Evolutionary conservation across 148 eudicot species (phyloP).

Genomic region (Chenopodium suecicum): DNA sequence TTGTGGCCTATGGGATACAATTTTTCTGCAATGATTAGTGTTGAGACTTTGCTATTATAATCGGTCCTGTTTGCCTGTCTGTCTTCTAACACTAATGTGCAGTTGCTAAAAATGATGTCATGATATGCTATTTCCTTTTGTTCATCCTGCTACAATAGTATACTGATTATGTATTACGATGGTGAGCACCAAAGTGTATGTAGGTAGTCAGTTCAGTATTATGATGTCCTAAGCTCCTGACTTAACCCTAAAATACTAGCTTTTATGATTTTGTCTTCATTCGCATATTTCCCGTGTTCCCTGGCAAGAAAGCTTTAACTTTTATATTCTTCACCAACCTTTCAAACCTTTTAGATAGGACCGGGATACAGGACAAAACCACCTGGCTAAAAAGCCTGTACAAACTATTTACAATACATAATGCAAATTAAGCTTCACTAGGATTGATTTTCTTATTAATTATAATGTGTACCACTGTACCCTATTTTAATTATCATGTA

Average conservation of each 20-base stretch:
- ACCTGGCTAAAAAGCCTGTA: too few relatives aligned
- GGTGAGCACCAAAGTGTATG: background rate
- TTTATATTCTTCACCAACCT: too few relatives aligned
- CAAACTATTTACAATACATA: too few relatives aligned
- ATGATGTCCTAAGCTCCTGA: background rate
- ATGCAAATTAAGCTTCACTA: too few relatives aligned
- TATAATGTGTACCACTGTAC: too few relatives aligned
- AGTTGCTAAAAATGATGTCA: background rate
- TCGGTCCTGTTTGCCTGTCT: background rate
- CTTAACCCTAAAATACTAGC: background rate
- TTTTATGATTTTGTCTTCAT: background rate
- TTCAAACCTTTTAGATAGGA: too few relatives aligned
- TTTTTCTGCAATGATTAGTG: background rate
- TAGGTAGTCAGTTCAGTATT: background rate
- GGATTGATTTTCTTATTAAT: too few relatives aligned
- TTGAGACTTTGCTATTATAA: background rate
- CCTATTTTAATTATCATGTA: too few relatives aligned
- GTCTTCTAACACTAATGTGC: background rate
- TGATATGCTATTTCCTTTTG: background rate
- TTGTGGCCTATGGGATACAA: background rate
- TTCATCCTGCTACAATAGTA: background rate
- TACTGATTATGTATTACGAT: background rate
- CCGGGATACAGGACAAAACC: too few relatives aligned
- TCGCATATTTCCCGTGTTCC: background rate
- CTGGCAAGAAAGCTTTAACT: too few relatives aligned